These are phyloP conservation scores for Populus tremula DNA, from an alignment of 345 rosid genomes.

Conservation along the genomic window DNA sequence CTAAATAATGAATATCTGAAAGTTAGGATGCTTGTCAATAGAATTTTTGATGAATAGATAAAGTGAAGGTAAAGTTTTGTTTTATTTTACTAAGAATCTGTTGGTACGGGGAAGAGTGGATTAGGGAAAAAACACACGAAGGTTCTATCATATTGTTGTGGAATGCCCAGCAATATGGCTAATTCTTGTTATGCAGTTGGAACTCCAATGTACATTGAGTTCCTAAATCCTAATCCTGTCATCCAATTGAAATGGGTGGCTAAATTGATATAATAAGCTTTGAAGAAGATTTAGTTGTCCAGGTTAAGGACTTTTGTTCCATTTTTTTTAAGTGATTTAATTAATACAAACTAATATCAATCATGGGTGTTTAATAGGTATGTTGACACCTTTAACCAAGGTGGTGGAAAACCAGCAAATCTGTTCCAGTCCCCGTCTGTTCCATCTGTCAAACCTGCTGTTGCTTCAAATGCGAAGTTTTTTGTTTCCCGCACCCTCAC, in stretches of 20 bases:
- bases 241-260: not conserved
- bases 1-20: not conserved
- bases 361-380: constrained; percentile 43
- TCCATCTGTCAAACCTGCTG: constrained; percentile 67
- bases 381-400: constrained; percentile 78
- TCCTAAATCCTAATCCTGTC: not conserved
- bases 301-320: not conserved
- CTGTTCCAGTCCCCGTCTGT: constrained; percentile 61
- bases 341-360: not conserved
- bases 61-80: not conserved
- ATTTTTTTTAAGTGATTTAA: not conserved
- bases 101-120: not conserved
- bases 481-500: constrained; percentile 72
- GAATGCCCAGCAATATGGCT: not conserved
- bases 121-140: not conserved
- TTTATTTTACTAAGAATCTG: not conserved
- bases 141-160: not conserved
- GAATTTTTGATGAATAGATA: not conserved
- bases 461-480: constrained; percentile 67
- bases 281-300: not conserved
- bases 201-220: not conserved
- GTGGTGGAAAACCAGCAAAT: constrained; percentile 51
- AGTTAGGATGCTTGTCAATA: not conserved
- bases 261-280: not conserved
- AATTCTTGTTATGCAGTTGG: not conserved